Conservation (phyloP, 75 land plant genomes). For the Pinus tabuliformis region DNA sequence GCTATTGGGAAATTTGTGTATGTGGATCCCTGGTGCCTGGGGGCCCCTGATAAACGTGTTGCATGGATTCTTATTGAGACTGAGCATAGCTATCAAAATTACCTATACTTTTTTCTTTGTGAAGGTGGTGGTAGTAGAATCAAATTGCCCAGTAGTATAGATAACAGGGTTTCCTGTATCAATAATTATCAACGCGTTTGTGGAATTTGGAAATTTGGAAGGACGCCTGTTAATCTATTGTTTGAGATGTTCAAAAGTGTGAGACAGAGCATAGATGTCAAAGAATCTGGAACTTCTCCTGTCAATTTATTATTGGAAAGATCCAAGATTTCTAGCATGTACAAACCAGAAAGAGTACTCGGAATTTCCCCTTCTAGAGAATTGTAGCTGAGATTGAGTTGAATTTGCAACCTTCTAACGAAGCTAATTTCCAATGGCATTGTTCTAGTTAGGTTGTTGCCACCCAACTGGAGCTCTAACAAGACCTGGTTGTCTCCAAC, state of each 20-base stretch:
- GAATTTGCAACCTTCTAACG: neutral
- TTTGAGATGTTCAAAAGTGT: conserved; percentile 18
- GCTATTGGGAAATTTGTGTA: too few relatives aligned
- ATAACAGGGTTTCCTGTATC: too few relatives aligned
- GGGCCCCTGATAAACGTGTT: too few relatives aligned
- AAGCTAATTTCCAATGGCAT: neutral
- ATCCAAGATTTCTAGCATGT: neutral
- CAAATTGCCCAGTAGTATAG: too few relatives aligned
- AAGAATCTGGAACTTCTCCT: neutral
- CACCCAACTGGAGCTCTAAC: neutral
- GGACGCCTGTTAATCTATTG: conserved; percentile 21
- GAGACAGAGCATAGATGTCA: neutral
- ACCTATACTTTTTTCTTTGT: too few relatives aligned
- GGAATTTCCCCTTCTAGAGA: neutral
- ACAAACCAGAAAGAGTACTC: neutral
- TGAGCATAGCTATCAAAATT: too few relatives aligned
- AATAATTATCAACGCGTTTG: too few relatives aligned
- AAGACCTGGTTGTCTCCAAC: neutral
- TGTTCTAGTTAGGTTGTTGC: too few relatives aligned
- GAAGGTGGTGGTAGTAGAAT: too few relatives aligned
- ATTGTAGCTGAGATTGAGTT: conserved; percentile 3
- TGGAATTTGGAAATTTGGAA: neutral
- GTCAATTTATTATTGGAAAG: conserved; percentile 1
- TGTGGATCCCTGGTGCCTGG: too few relatives aligned
- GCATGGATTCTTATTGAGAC: too few relatives aligned